A percentile compares a stretch with the other conserved stretches of the same genome.
Conservation (phyloP, 345 rosid species). For the Eucalyptus pauciflora region DNA sequence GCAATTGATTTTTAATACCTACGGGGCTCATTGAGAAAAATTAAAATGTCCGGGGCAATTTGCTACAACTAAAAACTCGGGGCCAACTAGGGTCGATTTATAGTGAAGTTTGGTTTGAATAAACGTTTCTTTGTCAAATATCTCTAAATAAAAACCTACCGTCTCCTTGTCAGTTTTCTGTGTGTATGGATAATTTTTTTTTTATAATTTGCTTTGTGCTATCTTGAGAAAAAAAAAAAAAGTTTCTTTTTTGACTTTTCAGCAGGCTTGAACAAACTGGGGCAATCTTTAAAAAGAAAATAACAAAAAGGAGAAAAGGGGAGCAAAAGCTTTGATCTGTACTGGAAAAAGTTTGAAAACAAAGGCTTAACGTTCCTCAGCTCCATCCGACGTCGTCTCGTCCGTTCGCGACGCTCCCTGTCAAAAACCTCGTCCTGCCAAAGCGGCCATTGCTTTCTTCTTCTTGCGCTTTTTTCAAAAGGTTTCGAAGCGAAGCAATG, state of each 20-base stretch:
- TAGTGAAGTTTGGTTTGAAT: background rate
- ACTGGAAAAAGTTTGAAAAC: background rate
- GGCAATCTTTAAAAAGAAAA: background rate
- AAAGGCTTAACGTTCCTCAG: background rate
- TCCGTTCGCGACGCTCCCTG: background rate
- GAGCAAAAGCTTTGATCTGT: background rate
- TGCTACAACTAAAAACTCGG: accelerated
- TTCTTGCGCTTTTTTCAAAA: background rate
- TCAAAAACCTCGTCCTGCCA: background rate
- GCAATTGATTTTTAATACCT: background rate
- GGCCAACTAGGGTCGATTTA: background rate
- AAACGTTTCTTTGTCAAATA: background rate
- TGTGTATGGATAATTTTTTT: background rate
- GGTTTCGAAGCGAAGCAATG: conserved; percentile 1
- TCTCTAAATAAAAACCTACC: background rate
- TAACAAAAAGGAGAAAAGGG: background rate
- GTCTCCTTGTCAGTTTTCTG: accelerated
- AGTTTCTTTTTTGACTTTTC: background rate
- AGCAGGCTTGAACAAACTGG: background rate
- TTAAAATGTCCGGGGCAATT: accelerated
- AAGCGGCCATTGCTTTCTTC: background rate
- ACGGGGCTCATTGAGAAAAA: background rate
- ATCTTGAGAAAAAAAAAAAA: background rate
- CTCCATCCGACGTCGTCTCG: background rate
- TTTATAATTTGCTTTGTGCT: background rate